A percentile compares a stretch with the other conserved stretches of the same genome.
These are phyloP conservation scores for Camellia japonica DNA, from an alignment of 148 eudicot species.

Conservation along the genomic window DNA sequence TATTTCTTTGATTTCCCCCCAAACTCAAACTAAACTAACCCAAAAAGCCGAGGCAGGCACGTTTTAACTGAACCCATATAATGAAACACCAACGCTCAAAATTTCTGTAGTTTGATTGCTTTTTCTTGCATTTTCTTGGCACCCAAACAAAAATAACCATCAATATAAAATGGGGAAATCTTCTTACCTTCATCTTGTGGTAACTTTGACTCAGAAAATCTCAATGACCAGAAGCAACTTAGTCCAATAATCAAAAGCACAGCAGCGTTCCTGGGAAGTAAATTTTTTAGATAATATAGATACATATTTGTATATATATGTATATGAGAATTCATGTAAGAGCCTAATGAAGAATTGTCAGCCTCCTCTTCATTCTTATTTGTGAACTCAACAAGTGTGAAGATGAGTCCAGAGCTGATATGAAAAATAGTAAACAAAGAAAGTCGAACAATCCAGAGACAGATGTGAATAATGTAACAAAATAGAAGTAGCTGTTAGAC, in stretches of 20 bases:
- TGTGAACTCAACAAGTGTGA: too few relatives aligned
- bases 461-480: too few relatives aligned
- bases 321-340: too few relatives aligned
- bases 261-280: background rate
- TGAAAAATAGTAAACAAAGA: too few relatives aligned
- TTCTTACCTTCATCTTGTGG: conserved; percentile 34
- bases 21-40: background rate
- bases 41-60: background rate
- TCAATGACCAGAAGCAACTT: conserved; percentile 6
- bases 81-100: background rate
- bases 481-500: too few relatives aligned
- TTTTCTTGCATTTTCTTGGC: background rate
- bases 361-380: too few relatives aligned
- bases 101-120: background rate
- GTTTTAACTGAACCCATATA: background rate
- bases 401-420: too few relatives aligned
- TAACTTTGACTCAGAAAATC: conserved; percentile 19
- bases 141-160: background rate
- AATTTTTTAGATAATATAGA: background rate
- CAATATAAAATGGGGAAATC: background rate
- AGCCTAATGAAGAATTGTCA: too few relatives aligned
- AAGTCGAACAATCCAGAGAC: too few relatives aligned
- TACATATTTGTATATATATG: too few relatives aligned
- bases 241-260: conserved; percentile 15
- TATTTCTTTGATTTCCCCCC: background rate